Percentiles rank a stretch among this genome's conserved stretches.
These are phyloP conservation scores for Fomitopsis pulvina DNA, from an alignment of 768 basidiomycete genomes.

Conservation along the genomic window DNA sequence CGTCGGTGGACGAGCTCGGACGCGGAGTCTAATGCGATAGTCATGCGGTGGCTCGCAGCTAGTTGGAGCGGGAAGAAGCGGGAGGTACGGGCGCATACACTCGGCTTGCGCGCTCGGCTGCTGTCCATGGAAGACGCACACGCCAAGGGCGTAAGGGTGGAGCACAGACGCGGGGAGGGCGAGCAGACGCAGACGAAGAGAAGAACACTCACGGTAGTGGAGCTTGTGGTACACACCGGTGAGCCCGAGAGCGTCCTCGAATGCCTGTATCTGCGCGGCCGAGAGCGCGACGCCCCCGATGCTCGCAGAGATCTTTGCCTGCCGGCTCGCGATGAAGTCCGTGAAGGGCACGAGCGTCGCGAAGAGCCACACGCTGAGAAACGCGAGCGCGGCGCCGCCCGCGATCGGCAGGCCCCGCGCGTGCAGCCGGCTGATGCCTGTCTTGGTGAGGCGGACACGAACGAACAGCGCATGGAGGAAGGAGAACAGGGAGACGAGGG, in stretches of 20 bases:
- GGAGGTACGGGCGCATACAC: background rate
- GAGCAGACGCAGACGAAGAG: background rate
- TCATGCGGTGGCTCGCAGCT: too few relatives aligned
- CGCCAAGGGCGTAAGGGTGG: background rate
- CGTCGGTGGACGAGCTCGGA: too few relatives aligned
- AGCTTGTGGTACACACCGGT: slow-evolving; percentile 38
- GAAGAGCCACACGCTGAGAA: slow-evolving; percentile 42
- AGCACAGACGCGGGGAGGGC: background rate
- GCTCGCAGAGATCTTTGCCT: slow-evolving; percentile 38
- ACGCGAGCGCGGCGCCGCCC: slow-evolving; percentile 29
- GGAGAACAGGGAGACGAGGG: slow-evolving; percentile 12
- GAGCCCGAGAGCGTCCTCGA: slow-evolving; percentile 31
- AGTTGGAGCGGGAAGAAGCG: too few relatives aligned
- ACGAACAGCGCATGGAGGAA: slow-evolving; percentile 27
- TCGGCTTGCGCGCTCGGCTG: background rate
- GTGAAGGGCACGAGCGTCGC: slow-evolving; percentile 42
- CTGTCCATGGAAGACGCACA: background rate
- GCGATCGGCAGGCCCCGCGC: slow-evolving; percentile 29
- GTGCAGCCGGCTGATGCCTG: slow-evolving; percentile 6
- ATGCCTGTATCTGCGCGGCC: slow-evolving; percentile 27
- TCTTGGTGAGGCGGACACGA: slow-evolving; percentile 20
- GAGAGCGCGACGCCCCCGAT: slow-evolving; percentile 33
- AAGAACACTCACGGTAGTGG: slow-evolving; percentile 37
- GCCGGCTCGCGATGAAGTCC: slow-evolving; percentile 37
- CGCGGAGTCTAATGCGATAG: too few relatives aligned